A percentile compares a stretch with the other conserved stretches of the same genome.
These are phyloP conservation scores for Daldinia childiae DNA, from an alignment of 495 filamentous ascomycete genomes.

Conservation along the genomic window DNA sequence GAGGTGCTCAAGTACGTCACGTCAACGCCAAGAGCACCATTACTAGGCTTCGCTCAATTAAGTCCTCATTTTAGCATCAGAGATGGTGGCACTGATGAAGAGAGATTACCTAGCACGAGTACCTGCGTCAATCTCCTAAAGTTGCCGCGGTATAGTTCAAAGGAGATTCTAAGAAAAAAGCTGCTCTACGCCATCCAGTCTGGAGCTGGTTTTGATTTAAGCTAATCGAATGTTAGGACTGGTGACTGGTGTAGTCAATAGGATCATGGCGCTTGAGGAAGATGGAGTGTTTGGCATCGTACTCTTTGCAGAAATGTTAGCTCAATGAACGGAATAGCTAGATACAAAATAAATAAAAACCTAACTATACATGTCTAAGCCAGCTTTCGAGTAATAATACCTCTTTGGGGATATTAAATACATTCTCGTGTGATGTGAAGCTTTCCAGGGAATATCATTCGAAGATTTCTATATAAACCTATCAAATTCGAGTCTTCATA, in stretches of 20 bases:
- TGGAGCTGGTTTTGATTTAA: slow-evolving; percentile 95
- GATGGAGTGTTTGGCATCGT: neutral
- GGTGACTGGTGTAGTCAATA: neutral
- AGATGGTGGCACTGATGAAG: slow-evolving; percentile 82
- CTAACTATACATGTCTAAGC: neutral
- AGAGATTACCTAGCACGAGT: slow-evolving; percentile 88
- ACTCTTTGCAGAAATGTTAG: neutral
- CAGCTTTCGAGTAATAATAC: neutral
- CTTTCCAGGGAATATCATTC: neutral
- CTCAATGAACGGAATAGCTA: neutral
- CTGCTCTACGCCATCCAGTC: slow-evolving; percentile 90
- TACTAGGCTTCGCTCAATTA: slow-evolving; percentile 88
- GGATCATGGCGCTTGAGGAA: neutral
- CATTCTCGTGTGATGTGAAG: neutral
- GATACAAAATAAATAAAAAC: neutral
- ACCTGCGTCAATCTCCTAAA: slow-evolving; percentile 98
- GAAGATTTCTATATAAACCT: neutral
- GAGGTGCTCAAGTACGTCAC: slow-evolving; percentile 97
- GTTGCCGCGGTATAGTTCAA: slow-evolving; percentile 80
- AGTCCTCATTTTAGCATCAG: slow-evolving; percentile 89
- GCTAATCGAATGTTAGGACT: slow-evolving; percentile 52
- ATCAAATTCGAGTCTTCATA: neutral
- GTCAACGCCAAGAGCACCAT: slow-evolving; percentile 87
- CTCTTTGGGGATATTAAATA: neutral
- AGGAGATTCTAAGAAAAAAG: slow-evolving; percentile 72